Conservation (phyloP, 768 basidiomycete genomes). For the Phlebiopsis flavidoalba region DNA sequence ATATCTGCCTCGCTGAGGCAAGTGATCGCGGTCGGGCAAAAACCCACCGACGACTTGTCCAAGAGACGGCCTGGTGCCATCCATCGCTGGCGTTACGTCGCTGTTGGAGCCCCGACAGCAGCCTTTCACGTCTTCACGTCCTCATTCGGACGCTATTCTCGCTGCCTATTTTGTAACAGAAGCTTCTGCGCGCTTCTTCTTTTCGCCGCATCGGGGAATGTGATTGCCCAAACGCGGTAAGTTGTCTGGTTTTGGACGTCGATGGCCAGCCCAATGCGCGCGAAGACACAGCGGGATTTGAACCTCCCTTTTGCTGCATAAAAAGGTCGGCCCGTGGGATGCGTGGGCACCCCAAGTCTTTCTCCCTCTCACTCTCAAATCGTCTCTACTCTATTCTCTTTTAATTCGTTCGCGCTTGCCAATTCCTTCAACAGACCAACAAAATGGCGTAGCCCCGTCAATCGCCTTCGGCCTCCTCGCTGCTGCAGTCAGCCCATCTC, state of each 20-base stretch:
- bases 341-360: neutral
- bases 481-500: slow-evolving; percentile 25
- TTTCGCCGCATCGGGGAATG: neutral
- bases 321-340: slow-evolving; percentile 9
- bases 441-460: slow-evolving; percentile 29
- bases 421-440: slow-evolving; percentile 12
- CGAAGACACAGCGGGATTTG: slow-evolving; percentile 24
- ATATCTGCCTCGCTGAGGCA: neutral
- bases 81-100: too few species aligned
- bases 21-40: too few species aligned
- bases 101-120: too few species aligned
- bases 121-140: too few species aligned
- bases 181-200: too few species aligned
- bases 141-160: too few species aligned
- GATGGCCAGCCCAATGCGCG: slow-evolving; percentile 9
- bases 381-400: slow-evolving; percentile 21
- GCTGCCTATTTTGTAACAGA: too few species aligned
- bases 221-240: slow-evolving; percentile 3
- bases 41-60: neutral
- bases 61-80: too few species aligned
- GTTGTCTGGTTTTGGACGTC: neutral
- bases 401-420: slow-evolving; percentile 20
- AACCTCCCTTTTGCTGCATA: slow-evolving; percentile 16
- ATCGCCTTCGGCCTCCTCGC: slow-evolving; percentile 26
- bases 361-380: slow-evolving; percentile 14